Evolutionary conservation across 176 grass and related monocot genomes (phyloP), one percentile per base, ranked within the genome.

Genomic region (sorghum (Sorghum bicolor)): DNA sequence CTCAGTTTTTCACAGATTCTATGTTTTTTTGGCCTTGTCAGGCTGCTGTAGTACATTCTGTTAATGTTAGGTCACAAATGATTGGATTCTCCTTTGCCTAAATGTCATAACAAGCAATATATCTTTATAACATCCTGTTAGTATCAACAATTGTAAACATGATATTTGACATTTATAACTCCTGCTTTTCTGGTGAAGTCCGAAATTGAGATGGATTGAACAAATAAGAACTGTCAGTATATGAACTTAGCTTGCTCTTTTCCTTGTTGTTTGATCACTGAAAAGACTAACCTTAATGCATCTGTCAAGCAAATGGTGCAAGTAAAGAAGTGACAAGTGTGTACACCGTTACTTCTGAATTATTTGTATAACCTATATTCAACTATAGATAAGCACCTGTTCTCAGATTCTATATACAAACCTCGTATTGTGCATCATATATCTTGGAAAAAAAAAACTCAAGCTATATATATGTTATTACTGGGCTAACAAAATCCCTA

Each of bases 331-430:
- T 58, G 57, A 37, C 40, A 38, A n/a, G 6, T 62, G 16, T 39
- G 20, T 45, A 36, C 4, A 72, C 4, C 10, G 25, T 67, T 84
- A 58, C 57, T 36, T 70, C 13, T 0, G 34, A 72, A 33, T 34
- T 78, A 29, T 10, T n/a, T n/a, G 30, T 55, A 32, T 34, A 57
- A 57, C 48, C 39, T 81, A 82, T 72, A 72, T 72, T 81, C 32
- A 65, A 19, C 32, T 39, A 52, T 10, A 37, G 3, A 41, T 8
- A 38, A 64, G 14, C 72, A 82, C 85, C 78, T 77, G 65, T 65
- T 65, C 25, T 84, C 15, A 34, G 60, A 38, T 74, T 82, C 43
- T 86, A 72, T 82, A 45, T 86, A 73, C 66, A 86, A 72, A 72
- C 72, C 50, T 85, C 77, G 76, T 1, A 43, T 24, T 53, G 1